phyloP scores from a whole-genome alignment of 1,284 basidiomycete species.

The Fistulina hepatica region DNA sequence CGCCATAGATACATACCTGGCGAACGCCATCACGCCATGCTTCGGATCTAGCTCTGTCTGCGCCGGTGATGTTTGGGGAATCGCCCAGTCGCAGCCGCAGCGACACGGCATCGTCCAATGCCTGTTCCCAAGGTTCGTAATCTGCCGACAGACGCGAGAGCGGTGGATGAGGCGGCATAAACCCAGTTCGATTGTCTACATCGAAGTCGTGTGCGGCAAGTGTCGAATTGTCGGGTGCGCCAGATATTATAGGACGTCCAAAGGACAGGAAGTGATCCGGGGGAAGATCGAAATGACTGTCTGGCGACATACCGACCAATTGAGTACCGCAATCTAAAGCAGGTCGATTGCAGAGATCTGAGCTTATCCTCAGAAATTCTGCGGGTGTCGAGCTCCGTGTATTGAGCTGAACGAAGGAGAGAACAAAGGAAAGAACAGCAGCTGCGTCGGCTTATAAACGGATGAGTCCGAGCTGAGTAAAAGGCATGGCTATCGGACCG shows the following conservation, averaged over 20 bases:
- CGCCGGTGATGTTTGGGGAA: slow-evolving; percentile 29
- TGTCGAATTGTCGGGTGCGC: slow-evolving; percentile 68
- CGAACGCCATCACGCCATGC: slow-evolving; percentile 56
- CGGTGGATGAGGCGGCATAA: slow-evolving; percentile 80
- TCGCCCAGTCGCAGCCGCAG: slow-evolving; percentile 47
- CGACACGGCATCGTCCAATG: slow-evolving; percentile 40
- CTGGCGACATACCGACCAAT: too few relatives aligned
- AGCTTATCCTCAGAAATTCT: slow-evolving; percentile 11
- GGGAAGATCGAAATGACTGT: too few relatives aligned
- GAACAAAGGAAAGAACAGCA: too few relatives aligned
- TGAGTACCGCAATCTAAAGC: too few relatives aligned
- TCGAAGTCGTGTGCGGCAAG: slow-evolving; percentile 92
- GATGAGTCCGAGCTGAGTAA: too few relatives aligned
- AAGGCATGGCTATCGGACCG: too few relatives aligned
- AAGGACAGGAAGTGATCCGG: slow-evolving; percentile 57
- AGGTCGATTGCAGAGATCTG: not conserved
- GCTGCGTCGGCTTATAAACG: too few relatives aligned
- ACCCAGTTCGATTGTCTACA: slow-evolving; percentile 85
- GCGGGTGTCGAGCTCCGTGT: too few relatives aligned
- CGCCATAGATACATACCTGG: slow-evolving; percentile 28
- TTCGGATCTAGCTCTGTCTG: slow-evolving; percentile 36
- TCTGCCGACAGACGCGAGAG: slow-evolving; percentile 45
- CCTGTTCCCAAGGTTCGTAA: slow-evolving; percentile 67
- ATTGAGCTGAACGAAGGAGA: too few relatives aligned
- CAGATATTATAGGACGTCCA: slow-evolving; percentile 42